Conservation (phyloP, 2,329 filamentous ascomycete species). For the Juglanconis juglandina region DNA sequence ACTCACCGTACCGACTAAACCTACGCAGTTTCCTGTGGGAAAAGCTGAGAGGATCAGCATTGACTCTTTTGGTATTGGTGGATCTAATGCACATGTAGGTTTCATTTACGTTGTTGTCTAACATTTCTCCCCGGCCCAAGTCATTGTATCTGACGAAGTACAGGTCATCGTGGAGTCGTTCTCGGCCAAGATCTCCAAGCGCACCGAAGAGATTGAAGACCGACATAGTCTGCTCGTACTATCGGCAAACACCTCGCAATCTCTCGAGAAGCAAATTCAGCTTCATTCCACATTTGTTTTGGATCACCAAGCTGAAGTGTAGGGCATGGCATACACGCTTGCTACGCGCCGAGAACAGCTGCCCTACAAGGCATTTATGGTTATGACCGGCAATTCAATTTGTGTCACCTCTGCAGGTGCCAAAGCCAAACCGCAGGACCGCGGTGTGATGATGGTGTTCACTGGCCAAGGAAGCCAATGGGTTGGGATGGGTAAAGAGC, state of each 20-base stretch:
- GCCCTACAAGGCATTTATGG: too few relatives aligned
- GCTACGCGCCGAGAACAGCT: too few relatives aligned
- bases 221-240: too few relatives aligned
- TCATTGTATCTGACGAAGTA: neutral
- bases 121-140: neutral
- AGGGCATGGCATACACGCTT: too few relatives aligned
- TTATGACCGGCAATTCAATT: too few relatives aligned
- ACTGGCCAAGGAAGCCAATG: slow-evolving; percentile 36
- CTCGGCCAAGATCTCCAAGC: too few relatives aligned
- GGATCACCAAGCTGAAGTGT: too few relatives aligned
- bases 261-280: too few relatives aligned
- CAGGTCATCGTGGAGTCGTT: neutral
- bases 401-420: neutral
- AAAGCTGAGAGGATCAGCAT: slow-evolving; percentile 28
- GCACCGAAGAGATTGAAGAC: too few relatives aligned
- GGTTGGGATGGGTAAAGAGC: slow-evolving; percentile 24
- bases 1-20: slow-evolving; percentile 24
- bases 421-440: neutral
- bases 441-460: slow-evolving; percentile 26
- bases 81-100: slow-evolving; percentile 36
- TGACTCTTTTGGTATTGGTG: slow-evolving; percentile 39
- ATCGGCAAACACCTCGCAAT: too few relatives aligned
- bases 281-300: too few relatives aligned
- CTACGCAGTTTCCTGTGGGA: slow-evolving; percentile 24
- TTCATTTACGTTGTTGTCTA: neutral